Percentiles rank a stretch among this genome's conserved stretches.
Evolutionary conservation across 2,329 filamentous ascomycete species (phyloP).

Genomic region (Penicillium concentricum): DNA sequence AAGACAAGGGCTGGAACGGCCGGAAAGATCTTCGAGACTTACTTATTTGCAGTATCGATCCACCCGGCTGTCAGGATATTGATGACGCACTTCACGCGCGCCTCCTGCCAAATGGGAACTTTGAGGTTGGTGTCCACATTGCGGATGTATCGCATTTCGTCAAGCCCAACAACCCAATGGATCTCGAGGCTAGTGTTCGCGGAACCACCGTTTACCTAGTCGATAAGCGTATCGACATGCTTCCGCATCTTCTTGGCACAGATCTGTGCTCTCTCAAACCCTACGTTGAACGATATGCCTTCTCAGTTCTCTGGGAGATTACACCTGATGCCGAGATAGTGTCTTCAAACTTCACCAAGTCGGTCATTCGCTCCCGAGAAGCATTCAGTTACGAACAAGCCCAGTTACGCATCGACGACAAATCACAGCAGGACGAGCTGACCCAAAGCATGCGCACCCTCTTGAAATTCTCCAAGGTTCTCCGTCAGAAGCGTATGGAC

Average conservation of each 20-base stretch:
- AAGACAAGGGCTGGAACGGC: constrained; percentile 83
- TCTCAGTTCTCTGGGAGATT: constrained; percentile 86
- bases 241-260: constrained; percentile 92
- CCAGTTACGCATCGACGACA: constrained; percentile 88
- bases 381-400: constrained; percentile 98
- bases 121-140: constrained; percentile 95
- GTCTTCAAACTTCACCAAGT: constrained; percentile 87
- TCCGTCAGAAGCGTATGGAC: constrained; percentile 93
- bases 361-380: constrained; percentile 92
- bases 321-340: constrained; percentile 82
- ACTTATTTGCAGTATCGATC: constrained; percentile 95
- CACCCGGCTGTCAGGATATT: constrained; percentile 93
- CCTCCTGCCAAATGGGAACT: constrained; percentile 84
- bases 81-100: constrained; percentile 93
- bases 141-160: constrained; percentile 99
- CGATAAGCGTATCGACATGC: constrained; percentile 99
- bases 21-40: constrained; percentile 80
- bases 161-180: constrained; percentile 96
- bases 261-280: constrained; percentile 96
- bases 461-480: constrained; percentile 83
- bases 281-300: constrained; percentile 91
- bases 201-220: constrained; percentile 97
- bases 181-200: constrained; percentile 86
- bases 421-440: constrained; percentile 80
- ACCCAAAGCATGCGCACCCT: constrained; percentile 86